Evolutionary conservation across 108 stramenopile species (phyloP).

Genomic region (Conticribra guillardii): DNA sequence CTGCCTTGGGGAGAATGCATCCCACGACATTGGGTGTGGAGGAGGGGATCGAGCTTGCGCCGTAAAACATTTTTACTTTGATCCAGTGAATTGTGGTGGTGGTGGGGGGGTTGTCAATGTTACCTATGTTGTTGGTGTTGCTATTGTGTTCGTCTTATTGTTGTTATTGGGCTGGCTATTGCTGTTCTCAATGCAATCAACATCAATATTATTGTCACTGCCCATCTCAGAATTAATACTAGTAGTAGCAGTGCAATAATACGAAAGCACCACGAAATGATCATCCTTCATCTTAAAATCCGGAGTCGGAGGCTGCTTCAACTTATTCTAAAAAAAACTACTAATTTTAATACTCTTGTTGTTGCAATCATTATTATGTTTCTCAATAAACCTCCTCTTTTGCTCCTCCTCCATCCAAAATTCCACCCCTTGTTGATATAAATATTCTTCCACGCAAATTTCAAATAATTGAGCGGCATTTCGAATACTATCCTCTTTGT

Average conservation of each 20-base stretch:
- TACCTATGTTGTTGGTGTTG: neutral
- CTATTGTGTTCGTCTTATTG: no score
- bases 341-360: neutral
- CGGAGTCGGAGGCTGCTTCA: constrained; percentile 53
- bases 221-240: neutral
- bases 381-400: constrained; percentile 4
- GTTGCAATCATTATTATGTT: neutral
- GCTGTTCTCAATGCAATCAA: no score
- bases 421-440: constrained; percentile 36
- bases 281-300: constrained; percentile 64
- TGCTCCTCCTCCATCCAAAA: constrained; percentile 72
- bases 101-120: neutral
- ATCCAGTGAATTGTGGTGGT: constrained; percentile 64
- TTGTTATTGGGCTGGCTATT: no score
- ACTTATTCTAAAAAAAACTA: neutral
- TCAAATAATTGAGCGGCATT: constrained; percentile 65
- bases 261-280: constrained; percentile 20
- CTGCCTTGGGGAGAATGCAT: constrained; percentile 46
- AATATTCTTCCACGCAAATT: constrained; percentile 46
- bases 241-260: no score
- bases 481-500: constrained; percentile 39
- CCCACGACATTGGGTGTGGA: constrained; percentile 70
- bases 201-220: constrained; percentile 4
- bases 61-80: constrained; percentile 87
- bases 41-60: constrained; percentile 67